Percentiles rank a stretch among this genome's conserved stretches.
These are phyloP conservation scores for Acrocalymma vagum DNA, from an alignment of 2,329 filamentous ascomycete genomes.

Conservation along the genomic window DNA sequence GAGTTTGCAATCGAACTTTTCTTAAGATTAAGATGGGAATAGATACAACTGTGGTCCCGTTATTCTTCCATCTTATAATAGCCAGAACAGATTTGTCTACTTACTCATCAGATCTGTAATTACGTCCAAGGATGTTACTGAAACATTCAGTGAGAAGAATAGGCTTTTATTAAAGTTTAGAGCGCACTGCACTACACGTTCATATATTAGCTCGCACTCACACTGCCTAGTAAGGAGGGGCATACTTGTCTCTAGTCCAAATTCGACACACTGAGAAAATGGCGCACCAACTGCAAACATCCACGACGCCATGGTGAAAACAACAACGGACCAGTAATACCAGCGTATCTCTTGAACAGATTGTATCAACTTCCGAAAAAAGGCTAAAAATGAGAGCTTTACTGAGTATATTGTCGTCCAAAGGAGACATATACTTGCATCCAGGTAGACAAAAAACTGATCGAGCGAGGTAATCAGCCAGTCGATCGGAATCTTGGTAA, in stretches of 20 bases:
- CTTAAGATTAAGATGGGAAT: no score
- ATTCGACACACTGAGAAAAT: conserved; percentile 4
- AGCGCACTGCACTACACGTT: no score
- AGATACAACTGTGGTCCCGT: no score
- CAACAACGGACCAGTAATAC: conserved; percentile 9
- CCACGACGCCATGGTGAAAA: conserved; percentile 3
- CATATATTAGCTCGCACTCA: no score
- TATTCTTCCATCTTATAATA: no score
- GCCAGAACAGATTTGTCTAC: no score
- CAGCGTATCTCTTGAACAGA: not conserved
- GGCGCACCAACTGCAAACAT: not conserved
- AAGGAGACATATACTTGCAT: not conserved
- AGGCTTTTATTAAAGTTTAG: no score
- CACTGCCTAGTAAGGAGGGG: no score
- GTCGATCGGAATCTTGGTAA: not conserved
- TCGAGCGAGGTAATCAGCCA: not conserved
- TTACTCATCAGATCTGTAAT: no score
- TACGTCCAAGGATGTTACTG: no score
- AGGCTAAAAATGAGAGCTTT: conserved; percentile 10
- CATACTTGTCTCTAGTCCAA: conserved; percentile 5
- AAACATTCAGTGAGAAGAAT: no score
- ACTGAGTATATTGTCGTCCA: conserved; percentile 8
- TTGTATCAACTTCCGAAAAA: conserved; percentile 3
- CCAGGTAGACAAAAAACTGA: not conserved
- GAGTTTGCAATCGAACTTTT: no score